A percentile compares a stretch with the other conserved stretches of the same genome.
These are phyloP conservation scores for Edaphochlamys debaryana DNA, from an alignment of 139 green algal genomes.

Conservation along the genomic window DNA sequence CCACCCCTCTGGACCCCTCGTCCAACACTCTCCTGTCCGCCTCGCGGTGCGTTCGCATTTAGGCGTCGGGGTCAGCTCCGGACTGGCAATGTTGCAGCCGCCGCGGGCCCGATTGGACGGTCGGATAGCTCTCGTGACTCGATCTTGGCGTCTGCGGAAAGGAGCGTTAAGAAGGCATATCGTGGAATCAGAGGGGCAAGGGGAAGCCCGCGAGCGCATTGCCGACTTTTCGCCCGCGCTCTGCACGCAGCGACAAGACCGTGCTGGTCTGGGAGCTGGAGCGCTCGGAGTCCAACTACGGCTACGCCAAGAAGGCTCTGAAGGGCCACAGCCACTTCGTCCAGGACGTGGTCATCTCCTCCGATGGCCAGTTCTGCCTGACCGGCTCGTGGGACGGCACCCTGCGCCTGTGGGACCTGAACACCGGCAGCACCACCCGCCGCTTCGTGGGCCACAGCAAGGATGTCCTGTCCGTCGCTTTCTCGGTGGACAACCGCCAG, in stretches of 20 bases:
- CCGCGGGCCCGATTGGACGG: no score
- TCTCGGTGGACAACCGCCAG: conserved; percentile 99
- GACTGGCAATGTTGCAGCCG: not conserved
- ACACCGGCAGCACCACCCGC: conserved; percentile 95
- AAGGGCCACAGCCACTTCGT: conserved; percentile 95
- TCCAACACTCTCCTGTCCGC: conserved; percentile 92
- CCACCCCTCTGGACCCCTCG: conserved; percentile 93
- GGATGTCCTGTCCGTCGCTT: conserved; percentile 98
- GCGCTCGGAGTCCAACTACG: conserved; percentile 84
- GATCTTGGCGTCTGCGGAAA: no score
- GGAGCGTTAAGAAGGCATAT: no score
- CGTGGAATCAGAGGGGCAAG: no score
- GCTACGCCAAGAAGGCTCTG: conserved; percentile 81
- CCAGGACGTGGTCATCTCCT: conserved; percentile 99
- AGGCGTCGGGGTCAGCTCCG: not conserved
- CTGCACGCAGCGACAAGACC: conserved; percentile 98
- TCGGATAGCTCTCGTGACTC: no score
- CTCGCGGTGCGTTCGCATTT: conserved; percentile 85
- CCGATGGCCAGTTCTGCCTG: conserved; percentile 97
- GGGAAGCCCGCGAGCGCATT: no score
- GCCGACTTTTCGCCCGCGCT: no score
- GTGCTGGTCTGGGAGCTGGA: conserved; percentile 96
- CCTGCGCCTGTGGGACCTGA: conserved; percentile 99
- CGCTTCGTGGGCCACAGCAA: conserved; percentile 99
- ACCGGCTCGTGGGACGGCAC: conserved; percentile 98